phyloP scores from a whole-genome alignment of 192 early-diverging fungal genomes.

The Irineochytrium annulatum region DNA sequence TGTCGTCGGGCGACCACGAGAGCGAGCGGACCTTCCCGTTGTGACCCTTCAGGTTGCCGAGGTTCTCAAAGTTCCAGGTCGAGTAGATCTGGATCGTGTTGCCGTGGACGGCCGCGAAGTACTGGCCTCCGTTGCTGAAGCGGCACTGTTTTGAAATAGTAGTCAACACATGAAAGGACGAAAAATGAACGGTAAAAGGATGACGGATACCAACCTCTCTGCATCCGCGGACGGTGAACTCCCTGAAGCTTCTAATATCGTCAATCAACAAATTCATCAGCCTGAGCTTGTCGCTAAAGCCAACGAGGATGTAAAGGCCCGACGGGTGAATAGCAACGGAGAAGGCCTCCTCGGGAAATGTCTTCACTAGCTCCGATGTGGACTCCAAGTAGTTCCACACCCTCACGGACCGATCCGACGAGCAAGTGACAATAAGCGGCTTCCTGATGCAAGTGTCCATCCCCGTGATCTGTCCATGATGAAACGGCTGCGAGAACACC shows the following conservation, averaged over 20 bases:
- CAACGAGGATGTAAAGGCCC: conserved; percentile 63
- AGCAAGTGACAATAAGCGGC: conserved; percentile 56
- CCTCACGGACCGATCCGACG: conserved; percentile 51
- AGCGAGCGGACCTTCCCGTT: conserved; percentile 56
- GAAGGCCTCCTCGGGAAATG: conserved; percentile 61
- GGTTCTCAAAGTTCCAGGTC: conserved; percentile 58
- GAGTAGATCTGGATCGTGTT: conserved; percentile 60
- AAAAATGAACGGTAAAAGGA: background rate
- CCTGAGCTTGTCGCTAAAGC: conserved; percentile 58
- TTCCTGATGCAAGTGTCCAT: conserved; percentile 55
- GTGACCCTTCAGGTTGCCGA: conserved; percentile 58
- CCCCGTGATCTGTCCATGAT: conserved; percentile 49
- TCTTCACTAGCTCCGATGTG: conserved; percentile 54
- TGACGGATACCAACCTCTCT: conserved; percentile 35
- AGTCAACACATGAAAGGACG: background rate
- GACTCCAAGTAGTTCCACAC: conserved; percentile 62
- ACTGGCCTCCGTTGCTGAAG: conserved; percentile 59
- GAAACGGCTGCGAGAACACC: conserved; percentile 52
- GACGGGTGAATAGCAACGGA: conserved; percentile 56
- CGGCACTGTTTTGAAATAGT: conserved; percentile 32
- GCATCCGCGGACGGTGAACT: conserved; percentile 59
- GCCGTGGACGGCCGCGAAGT: conserved; percentile 57
- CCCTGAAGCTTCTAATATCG: conserved; percentile 52
- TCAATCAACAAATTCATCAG: conserved; percentile 62
- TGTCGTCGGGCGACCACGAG: conserved; percentile 53